Conservation (phyloP, 495 filamentous ascomycete genomes). For the Penicillium antarcticum region DNA sequence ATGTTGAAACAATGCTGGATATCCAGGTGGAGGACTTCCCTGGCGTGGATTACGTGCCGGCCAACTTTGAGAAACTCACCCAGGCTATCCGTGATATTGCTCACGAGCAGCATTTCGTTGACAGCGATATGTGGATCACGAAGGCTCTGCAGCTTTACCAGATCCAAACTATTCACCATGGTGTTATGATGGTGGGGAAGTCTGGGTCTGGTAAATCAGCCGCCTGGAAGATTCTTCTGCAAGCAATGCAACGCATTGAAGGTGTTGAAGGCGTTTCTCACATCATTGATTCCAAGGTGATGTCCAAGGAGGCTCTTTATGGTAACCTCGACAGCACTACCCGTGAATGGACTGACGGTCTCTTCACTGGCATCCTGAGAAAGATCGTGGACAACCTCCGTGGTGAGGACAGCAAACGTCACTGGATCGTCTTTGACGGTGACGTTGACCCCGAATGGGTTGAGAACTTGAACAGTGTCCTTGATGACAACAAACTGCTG, state of each 20-base stretch:
- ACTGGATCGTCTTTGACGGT: constrained; percentile 99
- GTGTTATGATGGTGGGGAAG: constrained; percentile 99
- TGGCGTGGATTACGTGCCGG: constrained; percentile 87
- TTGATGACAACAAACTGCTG: constrained; percentile 97
- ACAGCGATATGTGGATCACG: constrained; percentile 92
- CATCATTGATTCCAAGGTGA: constrained; percentile 98
- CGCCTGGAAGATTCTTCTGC: constrained; percentile 90
- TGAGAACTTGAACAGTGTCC: constrained; percentile 97
- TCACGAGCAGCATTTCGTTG: constrained; percentile 74
- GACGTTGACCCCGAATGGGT: constrained; percentile 99
- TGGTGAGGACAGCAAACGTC: constrained; percentile 91
- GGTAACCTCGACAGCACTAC: constrained; percentile 95
- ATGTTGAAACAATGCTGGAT: constrained; percentile 81
- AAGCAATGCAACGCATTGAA: constrained; percentile 87
- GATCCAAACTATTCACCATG: constrained; percentile 95
- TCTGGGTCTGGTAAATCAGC: constrained; percentile 94
- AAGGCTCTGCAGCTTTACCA: constrained; percentile 96
- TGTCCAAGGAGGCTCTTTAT: constrained; percentile 97
- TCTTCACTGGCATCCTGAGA: constrained; percentile 95
- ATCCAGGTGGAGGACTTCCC: constrained; percentile 89
- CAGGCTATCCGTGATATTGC: constrained; percentile 80
- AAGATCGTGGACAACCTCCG: constrained; percentile 99
- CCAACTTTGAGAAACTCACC: constrained; percentile 74
- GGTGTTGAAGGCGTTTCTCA: constrained; percentile 91
- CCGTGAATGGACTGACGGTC: constrained; percentile 95